phyloP scores from a whole-genome alignment of 257 asterid species.

The Asclepias syriaca region DNA sequence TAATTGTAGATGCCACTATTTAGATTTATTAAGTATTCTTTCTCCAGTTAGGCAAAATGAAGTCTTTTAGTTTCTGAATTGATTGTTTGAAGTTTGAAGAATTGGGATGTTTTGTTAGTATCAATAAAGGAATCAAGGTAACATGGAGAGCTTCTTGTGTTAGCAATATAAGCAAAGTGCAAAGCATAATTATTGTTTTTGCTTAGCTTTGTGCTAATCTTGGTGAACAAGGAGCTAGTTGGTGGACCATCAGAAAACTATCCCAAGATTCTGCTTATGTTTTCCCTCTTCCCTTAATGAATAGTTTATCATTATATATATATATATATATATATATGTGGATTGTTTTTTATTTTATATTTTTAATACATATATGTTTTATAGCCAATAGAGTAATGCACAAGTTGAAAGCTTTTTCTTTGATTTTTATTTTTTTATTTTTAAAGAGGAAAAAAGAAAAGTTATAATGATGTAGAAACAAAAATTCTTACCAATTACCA shows the following conservation, averaged over 20 bases:
- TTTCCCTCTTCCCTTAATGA: background rate
- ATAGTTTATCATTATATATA: too few relatives aligned
- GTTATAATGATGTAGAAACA: too few relatives aligned
- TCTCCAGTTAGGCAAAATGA: background rate
- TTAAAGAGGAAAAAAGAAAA: too few relatives aligned
- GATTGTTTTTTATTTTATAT: too few relatives aligned
- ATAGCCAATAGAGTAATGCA: too few relatives aligned
- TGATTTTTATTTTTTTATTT: too few relatives aligned
- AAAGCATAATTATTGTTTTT: slow-evolving; percentile 5
- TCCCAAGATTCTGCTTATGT: background rate
- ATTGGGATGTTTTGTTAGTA: background rate
- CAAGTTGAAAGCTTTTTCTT: too few relatives aligned
- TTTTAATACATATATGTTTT: too few relatives aligned
- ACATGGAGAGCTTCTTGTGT: background rate
- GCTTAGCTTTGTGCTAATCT: slow-evolving; percentile 17
- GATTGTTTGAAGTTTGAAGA: background rate
- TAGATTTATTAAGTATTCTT: background rate
- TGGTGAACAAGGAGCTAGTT: slow-evolving; percentile 12
- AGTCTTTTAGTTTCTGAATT: too few relatives aligned
- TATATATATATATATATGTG: too few relatives aligned
- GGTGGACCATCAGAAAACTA: slow-evolving; percentile 4
- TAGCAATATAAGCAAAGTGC: slow-evolving; percentile 11
- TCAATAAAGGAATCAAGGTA: background rate
- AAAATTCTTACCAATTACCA: too few relatives aligned
- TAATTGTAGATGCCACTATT: background rate